Evolutionary conservation across 2,329 filamentous ascomycete genomes (phyloP).

Genomic region (Plenodomus lindquistii): DNA sequence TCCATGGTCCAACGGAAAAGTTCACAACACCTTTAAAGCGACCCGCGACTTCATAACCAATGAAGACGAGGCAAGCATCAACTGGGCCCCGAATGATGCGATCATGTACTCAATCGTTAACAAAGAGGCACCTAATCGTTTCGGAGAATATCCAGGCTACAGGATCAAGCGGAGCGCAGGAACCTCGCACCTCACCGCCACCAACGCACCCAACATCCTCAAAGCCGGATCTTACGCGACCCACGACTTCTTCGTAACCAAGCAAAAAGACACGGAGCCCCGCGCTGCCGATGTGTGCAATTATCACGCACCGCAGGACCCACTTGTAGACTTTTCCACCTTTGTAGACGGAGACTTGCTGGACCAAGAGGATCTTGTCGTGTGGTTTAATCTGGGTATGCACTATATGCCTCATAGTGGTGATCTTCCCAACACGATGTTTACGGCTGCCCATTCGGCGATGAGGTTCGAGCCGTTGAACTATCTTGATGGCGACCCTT

Average conservation of each 20-base stretch:
- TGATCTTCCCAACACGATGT: conserved; percentile 57
- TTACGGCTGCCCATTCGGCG: conserved; percentile 52
- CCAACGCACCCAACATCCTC: conserved; percentile 52
- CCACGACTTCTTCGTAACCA: conserved; percentile 56
- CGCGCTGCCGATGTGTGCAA: conserved; percentile 55
- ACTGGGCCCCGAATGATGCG: conserved; percentile 51
- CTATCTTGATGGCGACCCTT: conserved; percentile 49
- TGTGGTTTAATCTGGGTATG: conserved; percentile 59
- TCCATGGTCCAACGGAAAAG: no score
- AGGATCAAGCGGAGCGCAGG: conserved; percentile 50
- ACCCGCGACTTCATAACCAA: no score
- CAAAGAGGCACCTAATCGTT: conserved; percentile 52
- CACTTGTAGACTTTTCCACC: conserved; percentile 55
- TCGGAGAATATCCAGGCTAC: conserved; percentile 59
- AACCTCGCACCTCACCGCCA: conserved; percentile 48
- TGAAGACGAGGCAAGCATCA: no score
- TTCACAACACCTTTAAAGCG: no score
- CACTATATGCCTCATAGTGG: conserved; percentile 53
- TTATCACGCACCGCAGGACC: conserved; percentile 51
- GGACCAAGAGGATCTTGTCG: conserved; percentile 49
- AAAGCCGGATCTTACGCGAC: conserved; percentile 55
- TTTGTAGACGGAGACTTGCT: conserved; percentile 54
- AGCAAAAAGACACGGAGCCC: conserved; percentile 59
- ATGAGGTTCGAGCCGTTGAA: conserved; percentile 53
- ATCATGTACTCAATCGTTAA: conserved; percentile 57